Conservation (phyloP, 192 early-diverging fungal genomes). For the Linderina pennispora region DNA sequence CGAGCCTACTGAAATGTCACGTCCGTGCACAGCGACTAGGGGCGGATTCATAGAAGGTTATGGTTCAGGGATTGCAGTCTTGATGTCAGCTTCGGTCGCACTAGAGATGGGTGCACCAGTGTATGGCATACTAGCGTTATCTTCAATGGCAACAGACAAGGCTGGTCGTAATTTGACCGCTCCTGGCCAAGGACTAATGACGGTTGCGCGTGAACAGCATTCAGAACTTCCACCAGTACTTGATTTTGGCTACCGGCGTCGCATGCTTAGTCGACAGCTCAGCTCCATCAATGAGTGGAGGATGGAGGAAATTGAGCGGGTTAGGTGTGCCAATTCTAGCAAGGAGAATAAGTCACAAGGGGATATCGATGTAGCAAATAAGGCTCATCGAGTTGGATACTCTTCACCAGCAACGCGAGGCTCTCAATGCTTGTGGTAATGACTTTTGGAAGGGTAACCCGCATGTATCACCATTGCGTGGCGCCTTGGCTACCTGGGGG, state of each 20-base stretch:
- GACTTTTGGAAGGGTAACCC: constrained; percentile 73
- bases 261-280: constrained; percentile 51
- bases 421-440: constrained; percentile 69
- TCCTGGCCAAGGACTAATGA: constrained; percentile 84
- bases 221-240: constrained; percentile 57
- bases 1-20: constrained; percentile 79
- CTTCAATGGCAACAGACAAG: constrained; percentile 86
- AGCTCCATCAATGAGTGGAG: constrained; percentile 3
- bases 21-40: constrained; percentile 76
- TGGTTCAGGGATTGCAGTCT: constrained; percentile 76
- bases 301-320: background rate
- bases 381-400: constrained; percentile 62
- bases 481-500: background rate
- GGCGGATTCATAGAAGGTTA: constrained; percentile 89
- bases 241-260: constrained; percentile 74
- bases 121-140: constrained; percentile 74
- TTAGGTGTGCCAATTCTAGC: no score
- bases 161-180: constrained; percentile 83
- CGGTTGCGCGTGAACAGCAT: constrained; percentile 73
- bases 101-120: constrained; percentile 85
- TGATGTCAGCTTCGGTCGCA: constrained; percentile 77
- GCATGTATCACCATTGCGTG: constrained; percentile 59
- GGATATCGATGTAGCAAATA: constrained; percentile 19
- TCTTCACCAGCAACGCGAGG: no score
- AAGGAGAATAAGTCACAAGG: background rate